These are phyloP conservation scores for Streptanthus diversifolius DNA, from an alignment of 345 rosid genomes.

Conservation along the genomic window DNA sequence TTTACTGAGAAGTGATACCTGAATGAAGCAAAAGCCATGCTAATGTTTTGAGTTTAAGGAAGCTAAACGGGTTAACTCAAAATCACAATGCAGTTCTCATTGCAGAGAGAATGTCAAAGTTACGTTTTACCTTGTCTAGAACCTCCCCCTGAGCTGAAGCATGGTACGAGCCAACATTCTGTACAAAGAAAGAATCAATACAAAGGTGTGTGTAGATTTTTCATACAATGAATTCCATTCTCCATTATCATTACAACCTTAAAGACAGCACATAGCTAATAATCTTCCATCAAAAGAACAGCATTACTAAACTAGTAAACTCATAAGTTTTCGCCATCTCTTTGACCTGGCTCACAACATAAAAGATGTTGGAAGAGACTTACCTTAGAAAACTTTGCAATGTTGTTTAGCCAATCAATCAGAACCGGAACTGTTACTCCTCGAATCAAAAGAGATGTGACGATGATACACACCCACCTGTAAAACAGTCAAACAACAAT, in stretches of 20 bases:
- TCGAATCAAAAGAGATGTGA: slow-evolving; percentile 10
- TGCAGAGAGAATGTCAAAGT: neutral
- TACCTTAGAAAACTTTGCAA: slow-evolving; percentile 5
- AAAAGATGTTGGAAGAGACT: neutral
- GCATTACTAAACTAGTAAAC: neutral
- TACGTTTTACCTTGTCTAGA: neutral
- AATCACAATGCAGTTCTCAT: neutral
- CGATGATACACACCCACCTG: slow-evolving; percentile 26
- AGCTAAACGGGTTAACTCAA: neutral
- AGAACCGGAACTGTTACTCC: slow-evolving; percentile 8
- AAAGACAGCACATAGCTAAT: neutral
- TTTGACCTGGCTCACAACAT: neutral
- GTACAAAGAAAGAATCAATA: neutral
- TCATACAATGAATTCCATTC: neutral
- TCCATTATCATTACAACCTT: neutral
- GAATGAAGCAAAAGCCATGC: neutral
- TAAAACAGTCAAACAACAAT: neutral
- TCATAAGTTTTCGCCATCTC: neutral
- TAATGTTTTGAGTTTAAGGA: neutral
- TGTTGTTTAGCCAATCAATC: slow-evolving; percentile 1
- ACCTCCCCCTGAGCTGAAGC: neutral
- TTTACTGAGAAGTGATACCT: neutral
- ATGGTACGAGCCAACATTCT: neutral
- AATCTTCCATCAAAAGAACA: neutral
- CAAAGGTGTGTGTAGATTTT: neutral